Percentiles rank a stretch among this genome's conserved stretches.
These are phyloP conservation scores for Ceratocystis diversiconidia DNA, from an alignment of 2,329 filamentous ascomycete species.

Conservation along the genomic window DNA sequence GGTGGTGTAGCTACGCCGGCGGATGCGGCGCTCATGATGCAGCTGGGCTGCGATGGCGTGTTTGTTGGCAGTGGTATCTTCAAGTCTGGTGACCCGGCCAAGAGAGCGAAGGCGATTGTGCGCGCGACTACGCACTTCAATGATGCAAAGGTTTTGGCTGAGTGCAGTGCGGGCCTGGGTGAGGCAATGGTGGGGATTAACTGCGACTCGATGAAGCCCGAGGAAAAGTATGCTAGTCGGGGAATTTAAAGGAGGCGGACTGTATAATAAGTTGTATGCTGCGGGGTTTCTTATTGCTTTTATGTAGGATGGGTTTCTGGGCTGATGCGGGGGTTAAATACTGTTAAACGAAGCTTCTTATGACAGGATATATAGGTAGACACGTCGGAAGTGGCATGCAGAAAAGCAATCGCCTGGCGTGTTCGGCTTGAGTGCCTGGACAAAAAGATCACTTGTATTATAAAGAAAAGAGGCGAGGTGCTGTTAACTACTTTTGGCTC, in stretches of 20 bases:
- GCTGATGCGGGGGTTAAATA: no score
- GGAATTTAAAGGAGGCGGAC: constrained; percentile 52
- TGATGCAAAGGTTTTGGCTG: constrained; percentile 71
- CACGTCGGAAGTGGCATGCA: no score
- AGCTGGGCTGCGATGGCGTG: constrained; percentile 92
- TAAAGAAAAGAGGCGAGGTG: no score
- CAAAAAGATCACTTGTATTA: no score
- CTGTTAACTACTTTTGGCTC: no score
- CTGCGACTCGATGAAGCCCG: constrained; percentile 59
- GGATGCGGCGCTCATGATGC: constrained; percentile 95
- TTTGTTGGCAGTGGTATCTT: constrained; percentile 97
- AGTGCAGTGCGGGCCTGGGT: constrained; percentile 78
- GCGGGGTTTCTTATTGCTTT: neutral
- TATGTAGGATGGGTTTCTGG: no score
- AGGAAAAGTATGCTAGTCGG: constrained; percentile 69
- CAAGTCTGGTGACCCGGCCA: constrained; percentile 82
- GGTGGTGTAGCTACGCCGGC: constrained; percentile 99
- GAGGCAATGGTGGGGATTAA: constrained; percentile 98
- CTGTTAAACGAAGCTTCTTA: no score
- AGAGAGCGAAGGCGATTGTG: constrained; percentile 87
- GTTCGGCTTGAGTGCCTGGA: no score
- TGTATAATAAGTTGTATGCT: neutral
- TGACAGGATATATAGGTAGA: no score
- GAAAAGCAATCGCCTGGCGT: no score
- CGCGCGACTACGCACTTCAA: constrained; percentile 83